Base-by-base conservation (phyloP, 1,284 basidiomycete genomes). In the Vanrija sp. region DNA sequence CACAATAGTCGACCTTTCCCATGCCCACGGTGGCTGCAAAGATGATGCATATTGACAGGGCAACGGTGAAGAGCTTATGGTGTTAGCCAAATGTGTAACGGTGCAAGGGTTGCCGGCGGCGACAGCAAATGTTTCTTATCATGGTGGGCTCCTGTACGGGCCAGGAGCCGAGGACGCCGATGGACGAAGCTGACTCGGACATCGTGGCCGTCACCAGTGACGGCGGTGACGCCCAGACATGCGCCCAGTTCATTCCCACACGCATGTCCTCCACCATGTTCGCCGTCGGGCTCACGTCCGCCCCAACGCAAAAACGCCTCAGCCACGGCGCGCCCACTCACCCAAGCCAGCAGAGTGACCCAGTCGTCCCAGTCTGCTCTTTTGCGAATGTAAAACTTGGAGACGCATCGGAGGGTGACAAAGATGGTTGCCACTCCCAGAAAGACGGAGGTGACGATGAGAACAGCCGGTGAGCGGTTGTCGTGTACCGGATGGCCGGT, bases 321-420 rank as follows among this genome's bases (percentile, higher is more conserved):
- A 43, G 38, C 49, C 21, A 23, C 21, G 21, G 21, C 3, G 40
- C 26, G 39, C n/a, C 16, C 25, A 65, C 71, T 62, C 52, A 75
- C 69, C 73, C 75, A 77, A 40, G 71, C 70, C 5, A 75, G 19
- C 10, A 75, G 58, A 2, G 71, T 67, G 21, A 74, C 59, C 29
- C 56, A 65, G 57, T 77, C 75, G 54, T 75, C 75, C 46, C 57
- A 54, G 38, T 65, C 70, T 18, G 58, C 46, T 42, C 65, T 65
- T 50, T 62, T 62, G n/a, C 66, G 65, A n/a, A 75, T 65, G 29
- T 64, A 64, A 51, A 69, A 69, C 62, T 74, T 77, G 38, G 74
- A 75, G 18, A 72, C 50, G 18, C 71, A 56, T 28, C 75, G 62
- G 43, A 72, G 47, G 2, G 51, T 61, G 21, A 65, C 61, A 51